Percentiles rank a stretch among this genome's conserved stretches.
These are phyloP conservation scores for Teratosphaeriaceae sp. DNA, from an alignment of 2,329 filamentous ascomycete species.

Conservation along the genomic window DNA sequence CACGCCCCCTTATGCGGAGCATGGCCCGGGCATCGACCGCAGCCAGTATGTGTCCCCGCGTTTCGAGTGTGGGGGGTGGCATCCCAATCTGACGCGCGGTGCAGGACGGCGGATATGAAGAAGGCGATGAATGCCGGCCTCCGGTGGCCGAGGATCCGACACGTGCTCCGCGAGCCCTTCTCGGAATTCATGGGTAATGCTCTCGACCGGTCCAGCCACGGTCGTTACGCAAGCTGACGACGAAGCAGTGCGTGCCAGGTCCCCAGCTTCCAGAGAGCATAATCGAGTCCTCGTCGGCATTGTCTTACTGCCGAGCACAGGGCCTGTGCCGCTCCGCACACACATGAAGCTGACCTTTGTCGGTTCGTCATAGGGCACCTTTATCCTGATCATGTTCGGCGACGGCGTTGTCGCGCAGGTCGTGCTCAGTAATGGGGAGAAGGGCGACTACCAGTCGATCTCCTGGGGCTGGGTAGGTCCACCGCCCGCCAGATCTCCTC, in stretches of 20 bases:
- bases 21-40: slow-evolving; percentile 9
- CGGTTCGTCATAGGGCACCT: too few species aligned
- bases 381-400: slow-evolving; percentile 59
- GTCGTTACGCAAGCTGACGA: too few species aligned
- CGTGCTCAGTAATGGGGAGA: slow-evolving; percentile 45
- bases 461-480: slow-evolving; percentile 23
- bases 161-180: slow-evolving; percentile 51
- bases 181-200: slow-evolving; percentile 58
- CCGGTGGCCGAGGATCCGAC: slow-evolving; percentile 50
- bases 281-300: too few species aligned
- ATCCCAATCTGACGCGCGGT: background rate
- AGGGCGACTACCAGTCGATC: slow-evolving; percentile 49
- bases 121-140: slow-evolving; percentile 29
- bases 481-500: too few species aligned
- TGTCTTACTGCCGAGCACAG: too few species aligned
- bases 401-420: slow-evolving; percentile 64
- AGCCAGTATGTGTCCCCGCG: background rate
- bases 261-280: too few species aligned
- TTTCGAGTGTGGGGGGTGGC: background rate
- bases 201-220: too few species aligned
- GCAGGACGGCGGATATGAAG: slow-evolving; percentile 13
- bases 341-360: too few species aligned
- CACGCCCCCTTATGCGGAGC: slow-evolving; percentile 6
- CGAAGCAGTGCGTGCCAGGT: too few species aligned
- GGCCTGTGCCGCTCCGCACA: too few species aligned